A percentile compares a stretch with the other conserved stretches of the same genome.
These are phyloP conservation scores for Agastache rugosa DNA, from an alignment of 257 asterid genomes.

Conservation along the genomic window DNA sequence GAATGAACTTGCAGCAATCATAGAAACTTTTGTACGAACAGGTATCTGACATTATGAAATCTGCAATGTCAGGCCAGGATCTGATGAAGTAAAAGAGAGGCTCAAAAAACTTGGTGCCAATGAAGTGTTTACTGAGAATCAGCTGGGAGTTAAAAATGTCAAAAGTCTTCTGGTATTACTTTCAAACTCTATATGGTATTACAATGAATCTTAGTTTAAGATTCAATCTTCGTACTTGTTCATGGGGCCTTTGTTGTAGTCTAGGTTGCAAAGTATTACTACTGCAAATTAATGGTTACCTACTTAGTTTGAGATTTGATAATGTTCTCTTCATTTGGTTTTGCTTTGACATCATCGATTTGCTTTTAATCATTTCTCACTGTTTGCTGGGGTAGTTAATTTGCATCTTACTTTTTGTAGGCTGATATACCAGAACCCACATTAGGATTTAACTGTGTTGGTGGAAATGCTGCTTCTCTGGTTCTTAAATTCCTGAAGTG, in stretches of 20 bases:
- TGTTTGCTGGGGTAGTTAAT: conserved; percentile 24
- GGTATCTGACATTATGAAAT: conserved; percentile 37
- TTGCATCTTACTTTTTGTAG: conserved; percentile 43
- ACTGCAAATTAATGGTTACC: conserved; percentile 10
- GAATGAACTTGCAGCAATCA: conserved; percentile 25
- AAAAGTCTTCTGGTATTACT: conserved; percentile 78
- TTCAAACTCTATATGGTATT: conserved; percentile 24
- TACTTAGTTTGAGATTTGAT: conserved; percentile 17
- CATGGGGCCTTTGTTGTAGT: background rate
- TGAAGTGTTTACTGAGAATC: conserved; percentile 86
- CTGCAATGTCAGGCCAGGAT: conserved; percentile 69
- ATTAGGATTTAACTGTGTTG: conserved; percentile 92
- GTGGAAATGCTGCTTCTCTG: conserved; percentile 91
- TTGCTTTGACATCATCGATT: conserved; percentile 18
- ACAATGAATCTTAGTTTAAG: background rate
- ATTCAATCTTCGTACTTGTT: background rate
- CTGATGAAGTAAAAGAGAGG: conserved; percentile 79
- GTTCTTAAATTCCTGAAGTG: conserved; percentile 89
- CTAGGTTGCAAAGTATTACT: conserved; percentile 24
- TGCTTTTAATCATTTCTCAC: conserved; percentile 21
- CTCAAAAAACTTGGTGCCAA: conserved; percentile 85
- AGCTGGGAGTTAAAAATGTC: conserved; percentile 76
- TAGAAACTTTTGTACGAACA: conserved; percentile 4
- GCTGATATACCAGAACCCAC: conserved; percentile 79
- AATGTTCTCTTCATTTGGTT: background rate